Evolutionary conservation across 2,329 filamentous ascomycete genomes (phyloP), one percentile per base, ranked within the genome.

Genomic region (Colletotrichum nymphaeae): DNA sequence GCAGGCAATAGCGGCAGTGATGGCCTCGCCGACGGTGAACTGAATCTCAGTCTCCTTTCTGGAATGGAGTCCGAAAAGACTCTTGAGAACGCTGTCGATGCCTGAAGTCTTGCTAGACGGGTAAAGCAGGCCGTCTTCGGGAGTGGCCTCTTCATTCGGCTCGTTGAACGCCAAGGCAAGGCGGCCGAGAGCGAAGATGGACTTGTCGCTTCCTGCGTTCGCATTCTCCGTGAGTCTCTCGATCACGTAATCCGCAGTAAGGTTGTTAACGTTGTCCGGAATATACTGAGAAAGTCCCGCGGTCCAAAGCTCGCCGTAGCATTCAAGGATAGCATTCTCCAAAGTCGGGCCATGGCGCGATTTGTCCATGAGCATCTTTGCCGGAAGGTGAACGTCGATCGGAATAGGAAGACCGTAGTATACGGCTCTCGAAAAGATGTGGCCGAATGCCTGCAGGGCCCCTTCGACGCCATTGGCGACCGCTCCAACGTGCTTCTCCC

Each of bases 21-120:
- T 88, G 14, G 97, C 95, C 80, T 98, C 95, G 16, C 97, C 97
- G 32, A 97, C 91, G 0, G 95, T 91, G 80, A 99, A 98, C 75
- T 98, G 96, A 1, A 95, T 89, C 80, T 98, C 96, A 0, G 94
- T 90, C 77, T 95, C 93, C 76, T 94, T 94, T 56, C 97, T 90
- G 79, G 98, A 95, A 77, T 97, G 93, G 3, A 98, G 86, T 11
- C 88, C 88, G 79, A 95, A 94, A 0, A 98, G 85, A 32, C 90
- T 91, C 12, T 91, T 87, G 14, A 95, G 83, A 4, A 76, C 57
- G 16, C 46, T 66, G 32, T 75, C 74, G 26, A 76, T 69, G 32
- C 70, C 62, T 5, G 67, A 72, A 3, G 59, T 59, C 52, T 69
- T 69, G 52, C 65, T 67, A 4, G 63, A 59, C 9, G 68, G 63